Evolutionary conservation across 2,329 filamentous ascomycete genomes (phyloP).

Genomic region (Stagonosporopsis rhizophila): DNA sequence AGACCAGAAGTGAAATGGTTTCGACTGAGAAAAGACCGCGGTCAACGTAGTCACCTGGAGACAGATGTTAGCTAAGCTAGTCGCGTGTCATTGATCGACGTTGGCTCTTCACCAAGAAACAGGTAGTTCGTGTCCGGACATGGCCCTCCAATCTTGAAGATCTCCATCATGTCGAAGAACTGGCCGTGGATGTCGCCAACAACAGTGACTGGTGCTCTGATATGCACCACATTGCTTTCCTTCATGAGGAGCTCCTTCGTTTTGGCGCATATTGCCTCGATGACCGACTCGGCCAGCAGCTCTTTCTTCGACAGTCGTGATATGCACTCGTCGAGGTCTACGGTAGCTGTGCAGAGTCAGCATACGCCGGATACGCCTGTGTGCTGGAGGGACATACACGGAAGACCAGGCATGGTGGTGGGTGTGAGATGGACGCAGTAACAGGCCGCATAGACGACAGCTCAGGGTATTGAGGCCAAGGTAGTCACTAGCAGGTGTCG

Average conservation of each 20-base stretch:
- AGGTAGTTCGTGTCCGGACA: constrained; percentile 98
- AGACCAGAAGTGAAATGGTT: constrained; percentile 96
- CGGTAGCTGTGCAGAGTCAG: constrained; percentile 70
- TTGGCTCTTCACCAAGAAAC: constrained; percentile 75
- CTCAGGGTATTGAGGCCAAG: constrained; percentile 47
- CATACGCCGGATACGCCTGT: constrained; percentile 6
- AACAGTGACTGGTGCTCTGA: constrained; percentile 92
- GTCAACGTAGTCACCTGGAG: constrained; percentile 91
- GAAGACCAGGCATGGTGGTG: constrained; percentile 58
- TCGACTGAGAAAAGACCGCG: constrained; percentile 98
- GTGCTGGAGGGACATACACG: constrained; percentile 50
- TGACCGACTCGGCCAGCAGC: constrained; percentile 93
- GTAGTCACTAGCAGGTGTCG: constrained; percentile 47
- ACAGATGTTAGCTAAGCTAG: constrained; percentile 21
- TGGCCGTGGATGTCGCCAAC: constrained; percentile 99
- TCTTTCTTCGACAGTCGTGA: constrained; percentile 96
- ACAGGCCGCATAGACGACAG: constrained; percentile 38
- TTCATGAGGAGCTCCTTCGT: constrained; percentile 99
- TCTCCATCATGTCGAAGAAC: constrained; percentile 98
- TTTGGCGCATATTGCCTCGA: constrained; percentile 99
- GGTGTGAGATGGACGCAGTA: constrained; percentile 24
- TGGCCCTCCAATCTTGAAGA: constrained; percentile 96
- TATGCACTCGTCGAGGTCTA: constrained; percentile 99
- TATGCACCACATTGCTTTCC: constrained; percentile 99
- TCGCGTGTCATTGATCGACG: constrained; percentile 26